Percentiles rank a stretch among this genome's conserved stretches.
Evolutionary conservation across 2,329 filamentous ascomycete genomes (phyloP).

Genomic region (Paecilomyces fulvus): DNA sequence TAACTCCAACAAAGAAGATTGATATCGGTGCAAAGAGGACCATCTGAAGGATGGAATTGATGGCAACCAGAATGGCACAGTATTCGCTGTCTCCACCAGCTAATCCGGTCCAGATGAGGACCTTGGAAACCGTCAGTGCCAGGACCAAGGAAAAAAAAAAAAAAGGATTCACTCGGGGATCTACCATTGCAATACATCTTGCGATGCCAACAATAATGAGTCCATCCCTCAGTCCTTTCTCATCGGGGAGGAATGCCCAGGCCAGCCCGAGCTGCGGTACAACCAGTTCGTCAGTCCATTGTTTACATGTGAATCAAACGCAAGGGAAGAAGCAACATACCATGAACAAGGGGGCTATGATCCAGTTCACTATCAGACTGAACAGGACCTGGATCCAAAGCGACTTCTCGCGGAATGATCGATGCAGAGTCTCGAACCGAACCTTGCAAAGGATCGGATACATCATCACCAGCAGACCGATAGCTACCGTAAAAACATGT

Average conservation of each 20-base stretch:
- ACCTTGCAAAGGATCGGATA: slow-evolving; percentile 88
- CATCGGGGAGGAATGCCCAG: slow-evolving; percentile 47
- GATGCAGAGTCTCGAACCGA: slow-evolving; percentile 64
- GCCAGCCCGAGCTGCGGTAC: slow-evolving; percentile 36
- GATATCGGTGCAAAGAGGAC: slow-evolving; percentile 63
- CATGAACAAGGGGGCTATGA: slow-evolving; percentile 76
- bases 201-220: slow-evolving; percentile 77
- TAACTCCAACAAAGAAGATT: slow-evolving; percentile 61
- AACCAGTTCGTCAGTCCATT: neutral
- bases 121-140: slow-evolving; percentile 21
- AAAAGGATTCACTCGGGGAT: slow-evolving; percentile 6
- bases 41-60: slow-evolving; percentile 69
- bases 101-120: slow-evolving; percentile 68
- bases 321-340: slow-evolving; percentile 31
- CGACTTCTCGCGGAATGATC: slow-evolving; percentile 50
- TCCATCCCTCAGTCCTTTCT: slow-evolving; percentile 48
- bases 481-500: slow-evolving; percentile 40
- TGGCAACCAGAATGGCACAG: slow-evolving; percentile 69
- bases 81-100: slow-evolving; percentile 73
- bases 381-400: slow-evolving; percentile 76
- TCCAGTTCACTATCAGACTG: slow-evolving; percentile 72
- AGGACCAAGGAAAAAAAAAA: neutral
- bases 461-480: slow-evolving; percentile 86
- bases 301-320: neutral
- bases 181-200: slow-evolving; percentile 80